phyloP scores from a whole-genome alignment of 306 rosid genomes.

The Morella rubra region DNA sequence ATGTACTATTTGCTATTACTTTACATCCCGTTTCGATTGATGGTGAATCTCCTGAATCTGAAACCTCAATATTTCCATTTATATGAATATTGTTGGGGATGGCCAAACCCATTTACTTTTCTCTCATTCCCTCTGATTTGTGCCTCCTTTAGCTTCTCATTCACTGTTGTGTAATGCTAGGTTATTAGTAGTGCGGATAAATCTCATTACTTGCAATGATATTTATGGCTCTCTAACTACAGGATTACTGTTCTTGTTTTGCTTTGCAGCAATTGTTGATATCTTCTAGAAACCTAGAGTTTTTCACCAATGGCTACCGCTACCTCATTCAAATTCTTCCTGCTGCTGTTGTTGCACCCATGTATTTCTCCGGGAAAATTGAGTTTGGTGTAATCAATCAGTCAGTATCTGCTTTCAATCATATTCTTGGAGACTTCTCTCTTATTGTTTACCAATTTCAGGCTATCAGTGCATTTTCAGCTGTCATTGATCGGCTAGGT shows the following conservation, averaged over 20 bases:
- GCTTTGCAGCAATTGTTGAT: constrained; percentile 72
- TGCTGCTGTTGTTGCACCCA: constrained; percentile 96
- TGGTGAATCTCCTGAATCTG: neutral
- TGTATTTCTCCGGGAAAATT: constrained; percentile 93
- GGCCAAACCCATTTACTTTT: neutral
- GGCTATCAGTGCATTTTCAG: constrained; percentile 93
- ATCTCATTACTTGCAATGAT: constrained; percentile 1
- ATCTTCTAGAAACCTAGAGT: constrained; percentile 91
- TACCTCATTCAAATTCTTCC: constrained; percentile 94
- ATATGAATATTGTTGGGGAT: neutral
- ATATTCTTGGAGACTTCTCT: constrained; percentile 89
- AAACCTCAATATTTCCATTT: neutral
- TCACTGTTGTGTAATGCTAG: neutral
- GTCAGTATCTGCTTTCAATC: constrained; percentile 95
- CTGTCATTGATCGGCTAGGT: constrained; percentile 96
- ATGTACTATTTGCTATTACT: too few relatives aligned
- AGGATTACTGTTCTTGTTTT: constrained; percentile 15
- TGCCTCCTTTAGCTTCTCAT: neutral
- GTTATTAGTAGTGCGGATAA: neutral
- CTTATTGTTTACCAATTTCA: constrained; percentile 91
- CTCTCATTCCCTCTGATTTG: neutral
- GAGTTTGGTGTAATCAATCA: constrained; percentile 98
- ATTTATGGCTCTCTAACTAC: neutral
- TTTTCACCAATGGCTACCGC: constrained; percentile 94
- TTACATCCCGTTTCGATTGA: too few relatives aligned